Percentiles rank a stretch among this genome's conserved stretches.
Conservation (phyloP, 305 asterid species). For the Fraxinus ornus region DNA sequence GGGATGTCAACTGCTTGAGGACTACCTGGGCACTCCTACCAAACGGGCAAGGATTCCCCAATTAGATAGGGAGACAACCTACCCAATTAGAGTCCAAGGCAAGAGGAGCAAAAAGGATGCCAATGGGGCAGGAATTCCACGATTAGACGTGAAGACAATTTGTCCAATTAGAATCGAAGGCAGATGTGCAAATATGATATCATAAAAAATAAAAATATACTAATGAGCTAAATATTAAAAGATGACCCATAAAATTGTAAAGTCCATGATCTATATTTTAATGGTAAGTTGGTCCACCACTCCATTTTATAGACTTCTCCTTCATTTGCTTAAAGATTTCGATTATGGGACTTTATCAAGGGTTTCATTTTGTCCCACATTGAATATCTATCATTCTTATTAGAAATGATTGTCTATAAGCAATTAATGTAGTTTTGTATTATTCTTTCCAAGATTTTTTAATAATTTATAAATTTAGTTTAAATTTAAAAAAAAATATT, state of each 20-base stretch:
- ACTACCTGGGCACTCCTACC: not conserved
- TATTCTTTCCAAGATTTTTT: not conserved
- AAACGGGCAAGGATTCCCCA: not conserved
- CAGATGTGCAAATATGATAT: not conserved
- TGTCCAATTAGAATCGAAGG: not conserved
- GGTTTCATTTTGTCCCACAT: not conserved
- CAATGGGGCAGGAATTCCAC: no score
- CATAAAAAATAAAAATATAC: not conserved
- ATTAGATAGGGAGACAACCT: not conserved
- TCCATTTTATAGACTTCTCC: no score
- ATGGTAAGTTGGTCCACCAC: no score
- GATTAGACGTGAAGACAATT: no score
- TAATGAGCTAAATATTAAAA: not conserved
- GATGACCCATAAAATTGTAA: no score
- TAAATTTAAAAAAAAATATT: no score
- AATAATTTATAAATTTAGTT: no score
- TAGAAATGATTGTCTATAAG: not conserved
- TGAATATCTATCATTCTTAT: not conserved
- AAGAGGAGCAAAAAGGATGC: not conserved
- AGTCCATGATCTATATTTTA: no score
- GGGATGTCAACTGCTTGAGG: not conserved
- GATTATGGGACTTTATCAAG: not conserved
- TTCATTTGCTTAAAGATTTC: no score
- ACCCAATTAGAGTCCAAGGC: not conserved
- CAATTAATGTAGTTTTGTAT: not conserved